These are phyloP conservation scores for Aphanomyces astaci DNA, from an alignment of 352 stramenopile genomes.

Conservation along the genomic window DNA sequence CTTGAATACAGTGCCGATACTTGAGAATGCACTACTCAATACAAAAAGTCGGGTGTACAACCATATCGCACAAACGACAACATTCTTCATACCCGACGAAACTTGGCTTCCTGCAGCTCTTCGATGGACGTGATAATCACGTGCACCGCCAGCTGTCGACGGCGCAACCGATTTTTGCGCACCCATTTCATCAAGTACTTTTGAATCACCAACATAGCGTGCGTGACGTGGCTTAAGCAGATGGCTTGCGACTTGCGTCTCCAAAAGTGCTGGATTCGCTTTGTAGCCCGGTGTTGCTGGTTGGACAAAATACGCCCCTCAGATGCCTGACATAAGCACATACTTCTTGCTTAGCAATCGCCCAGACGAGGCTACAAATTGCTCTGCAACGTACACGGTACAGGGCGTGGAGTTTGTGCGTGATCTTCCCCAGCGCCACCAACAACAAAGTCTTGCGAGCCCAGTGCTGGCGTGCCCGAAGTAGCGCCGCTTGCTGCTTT, in stretches of 20 bases:
- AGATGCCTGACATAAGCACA: not conserved
- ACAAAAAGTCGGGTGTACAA: not conserved
- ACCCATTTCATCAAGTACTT: slow-evolving; percentile 1
- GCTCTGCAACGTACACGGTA: not conserved
- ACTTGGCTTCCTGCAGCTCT: slow-evolving; percentile 79
- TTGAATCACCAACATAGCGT: slow-evolving; percentile 13
- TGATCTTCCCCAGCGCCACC: not conserved
- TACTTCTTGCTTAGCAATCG: not conserved
- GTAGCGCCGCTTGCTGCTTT: not conserved
- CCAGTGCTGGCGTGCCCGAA: not conserved
- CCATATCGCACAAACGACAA: not conserved
- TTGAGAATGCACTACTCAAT: slow-evolving; percentile 37
- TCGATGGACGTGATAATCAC: slow-evolving; percentile 68
- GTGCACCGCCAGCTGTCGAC: slow-evolving; percentile 24
- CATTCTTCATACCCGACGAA: slow-evolving; percentile 38
- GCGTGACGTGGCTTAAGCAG: not conserved
- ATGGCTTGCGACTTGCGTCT: slow-evolving; percentile 7
- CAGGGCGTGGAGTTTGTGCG: not conserved
- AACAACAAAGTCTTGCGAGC: not conserved
- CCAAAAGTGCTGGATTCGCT: slow-evolving; percentile 19
- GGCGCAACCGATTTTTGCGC: not conserved
- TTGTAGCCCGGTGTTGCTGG: slow-evolving; percentile 3
- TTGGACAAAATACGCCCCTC: not conserved
- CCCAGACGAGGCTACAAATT: not conserved
- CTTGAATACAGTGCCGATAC: slow-evolving; percentile 60